A percentile compares a stretch with the other conserved stretches of the same genome.
Conservation (phyloP, 441 rosid species). For the Adansonia gregorii region DNA sequence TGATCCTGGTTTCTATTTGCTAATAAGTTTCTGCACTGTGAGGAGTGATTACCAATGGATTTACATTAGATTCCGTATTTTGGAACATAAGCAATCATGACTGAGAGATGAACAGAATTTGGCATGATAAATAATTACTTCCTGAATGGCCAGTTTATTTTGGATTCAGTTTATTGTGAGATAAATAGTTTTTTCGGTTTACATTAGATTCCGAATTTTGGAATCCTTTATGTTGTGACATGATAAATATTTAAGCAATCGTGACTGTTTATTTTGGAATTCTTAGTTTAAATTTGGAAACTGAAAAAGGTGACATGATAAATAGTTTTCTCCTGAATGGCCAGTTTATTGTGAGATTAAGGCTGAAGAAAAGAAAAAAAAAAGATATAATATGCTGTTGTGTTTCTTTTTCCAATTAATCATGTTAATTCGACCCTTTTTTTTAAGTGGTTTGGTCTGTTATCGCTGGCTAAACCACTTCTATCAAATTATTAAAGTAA, state of each 20-base stretch:
- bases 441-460: conserved; percentile 5
- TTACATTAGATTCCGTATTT: neutral
- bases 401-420: neutral
- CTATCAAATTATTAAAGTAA: neutral
- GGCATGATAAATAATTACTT: no score
- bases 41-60: neutral
- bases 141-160: no score
- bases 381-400: neutral
- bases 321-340: neutral
- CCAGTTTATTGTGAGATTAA: neutral
- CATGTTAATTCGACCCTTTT: neutral
- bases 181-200: no score
- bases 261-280: no score
- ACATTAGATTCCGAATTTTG: no score
- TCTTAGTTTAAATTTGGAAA: neutral
- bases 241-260: neutral
- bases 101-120: no score
- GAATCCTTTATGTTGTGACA: neutral
- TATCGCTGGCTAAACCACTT: neutral
- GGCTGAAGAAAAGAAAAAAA: neutral
- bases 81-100: no score
- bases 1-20: neutral
- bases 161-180: no score
- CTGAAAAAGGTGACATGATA: neutral
- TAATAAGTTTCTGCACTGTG: neutral